A percentile compares a stretch with the other conserved stretches of the same genome.
Conservation (phyloP, 2,329 filamentous ascomycete species). For the Coccinonectria pachysandricola region DNA sequence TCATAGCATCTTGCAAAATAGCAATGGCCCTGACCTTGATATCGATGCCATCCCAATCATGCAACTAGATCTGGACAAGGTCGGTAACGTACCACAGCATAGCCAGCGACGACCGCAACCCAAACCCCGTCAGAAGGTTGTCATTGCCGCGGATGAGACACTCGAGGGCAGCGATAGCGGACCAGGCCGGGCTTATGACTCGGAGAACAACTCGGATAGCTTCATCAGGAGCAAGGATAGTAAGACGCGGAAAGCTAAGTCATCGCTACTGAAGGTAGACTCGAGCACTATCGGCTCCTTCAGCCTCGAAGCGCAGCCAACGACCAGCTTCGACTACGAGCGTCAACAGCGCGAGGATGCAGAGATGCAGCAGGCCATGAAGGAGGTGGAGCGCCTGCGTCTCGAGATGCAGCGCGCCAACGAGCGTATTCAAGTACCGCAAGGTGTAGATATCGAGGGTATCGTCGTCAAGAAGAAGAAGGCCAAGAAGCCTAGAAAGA, state of each 20-base stretch:
- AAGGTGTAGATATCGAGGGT: conserved; percentile 56
- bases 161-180: conserved; percentile 45
- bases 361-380: conserved; percentile 81
- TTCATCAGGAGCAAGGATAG: conserved; percentile 43
- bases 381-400: conserved; percentile 75
- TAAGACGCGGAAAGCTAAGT: conserved; percentile 43
- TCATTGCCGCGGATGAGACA: conserved; percentile 65
- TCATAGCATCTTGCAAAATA: conserved; percentile 62
- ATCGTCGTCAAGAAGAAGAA: conserved; percentile 56
- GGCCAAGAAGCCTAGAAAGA: conserved; percentile 36
- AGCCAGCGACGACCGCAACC: conserved; percentile 25
- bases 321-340: conserved; percentile 45
- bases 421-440: conserved; percentile 61
- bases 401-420: conserved; percentile 82
- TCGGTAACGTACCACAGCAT: conserved; percentile 21
- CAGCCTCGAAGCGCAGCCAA: conserved; percentile 46
- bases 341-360: conserved; percentile 65
- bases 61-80: conserved; percentile 67
- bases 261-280: conserved; percentile 69
- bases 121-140: conserved; percentile 47
- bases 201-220: conserved; percentile 40
- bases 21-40: conserved; percentile 71
- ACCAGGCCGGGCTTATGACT: conserved; percentile 39
- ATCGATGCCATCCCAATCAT: conserved; percentile 95
- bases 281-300: conserved; percentile 70